phyloP scores from a whole-genome alignment of 1,284 basidiomycete species.

The Sporisorium iseilematis-ciliati region DNA sequence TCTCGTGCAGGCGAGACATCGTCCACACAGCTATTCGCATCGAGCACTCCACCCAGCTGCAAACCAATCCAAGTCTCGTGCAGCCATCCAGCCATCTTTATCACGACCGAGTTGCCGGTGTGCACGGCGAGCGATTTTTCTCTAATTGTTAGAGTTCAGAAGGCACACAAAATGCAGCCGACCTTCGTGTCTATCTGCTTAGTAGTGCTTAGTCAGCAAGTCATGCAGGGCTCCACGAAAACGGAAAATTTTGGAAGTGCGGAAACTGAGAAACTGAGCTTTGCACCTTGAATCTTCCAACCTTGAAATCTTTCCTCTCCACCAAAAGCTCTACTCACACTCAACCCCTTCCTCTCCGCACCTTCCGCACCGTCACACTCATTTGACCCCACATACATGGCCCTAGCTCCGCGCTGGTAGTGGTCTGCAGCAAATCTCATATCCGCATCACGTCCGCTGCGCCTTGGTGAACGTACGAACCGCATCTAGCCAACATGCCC shows the following conservation, averaged over 20 bases:
- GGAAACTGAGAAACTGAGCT: slow-evolving; percentile 21
- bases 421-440: background rate
- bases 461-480: background rate
- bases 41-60: background rate
- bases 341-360: background rate
- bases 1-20: background rate
- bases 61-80: background rate
- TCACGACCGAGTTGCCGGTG: too few species aligned
- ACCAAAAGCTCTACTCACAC: background rate
- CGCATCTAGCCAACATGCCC: slow-evolving; percentile 16
- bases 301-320: slow-evolving; percentile 5
- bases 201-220: slow-evolving; percentile 26
- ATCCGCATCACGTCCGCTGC: background rate
- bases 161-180: background rate
- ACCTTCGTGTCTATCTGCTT: background rate
- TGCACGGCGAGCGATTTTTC: too few species aligned
- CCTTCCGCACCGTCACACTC: slow-evolving; percentile 5
- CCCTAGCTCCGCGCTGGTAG: background rate
- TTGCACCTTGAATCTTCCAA: slow-evolving; percentile 20
- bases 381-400: background rate
- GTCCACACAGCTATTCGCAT: background rate
- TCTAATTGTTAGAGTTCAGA: background rate
- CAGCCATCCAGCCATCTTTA: too few species aligned
- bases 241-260: slow-evolving; percentile 43
- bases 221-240: slow-evolving; percentile 14